A percentile compares a stretch with the other conserved stretches of the same genome.
Evolutionary conservation across 495 filamentous ascomycete species (phyloP).

Genomic region (Tuber microsphaerosporum): DNA sequence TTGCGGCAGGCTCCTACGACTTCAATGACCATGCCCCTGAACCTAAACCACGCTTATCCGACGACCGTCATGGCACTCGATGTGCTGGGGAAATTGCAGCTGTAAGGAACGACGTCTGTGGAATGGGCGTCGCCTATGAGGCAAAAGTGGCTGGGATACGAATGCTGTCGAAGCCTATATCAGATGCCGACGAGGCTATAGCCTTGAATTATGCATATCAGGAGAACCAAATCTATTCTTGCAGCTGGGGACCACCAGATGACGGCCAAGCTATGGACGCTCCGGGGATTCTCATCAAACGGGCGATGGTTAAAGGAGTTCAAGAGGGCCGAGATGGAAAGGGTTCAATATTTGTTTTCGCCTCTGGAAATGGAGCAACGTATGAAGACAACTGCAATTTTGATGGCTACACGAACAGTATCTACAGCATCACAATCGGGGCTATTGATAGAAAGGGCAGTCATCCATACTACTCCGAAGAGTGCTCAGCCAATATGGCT

Average conservation of each 20-base stretch:
- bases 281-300: constrained; percentile 77
- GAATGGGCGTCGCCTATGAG: constrained; percentile 88
- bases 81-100: constrained; percentile 93
- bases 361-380: constrained; percentile 87
- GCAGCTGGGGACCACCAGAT: constrained; percentile 94
- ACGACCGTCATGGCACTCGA: constrained; percentile 85
- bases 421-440: constrained; percentile 95
- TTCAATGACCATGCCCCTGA: constrained; percentile 79
- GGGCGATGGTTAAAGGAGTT: constrained; percentile 84
- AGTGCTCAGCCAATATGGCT: constrained; percentile 88
- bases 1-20: constrained; percentile 83
- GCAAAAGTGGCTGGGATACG: constrained; percentile 71
- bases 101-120: constrained; percentile 85
- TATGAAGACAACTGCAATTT: constrained; percentile 96
- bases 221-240: constrained; percentile 93
- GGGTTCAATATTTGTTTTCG: constrained; percentile 95
- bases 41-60: constrained; percentile 67
- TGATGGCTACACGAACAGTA: constrained; percentile 97
- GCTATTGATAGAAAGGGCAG: constrained; percentile 78
- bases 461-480: constrained; percentile 90
- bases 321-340: constrained; percentile 75
- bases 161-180: constrained; percentile 82
- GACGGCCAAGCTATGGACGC: constrained; percentile 90
- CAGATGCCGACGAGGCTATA: constrained; percentile 82
- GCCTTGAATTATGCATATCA: constrained; percentile 89